phyloP scores from a whole-genome alignment of 345 rosid genomes.

The Ceriops decandra region DNA sequence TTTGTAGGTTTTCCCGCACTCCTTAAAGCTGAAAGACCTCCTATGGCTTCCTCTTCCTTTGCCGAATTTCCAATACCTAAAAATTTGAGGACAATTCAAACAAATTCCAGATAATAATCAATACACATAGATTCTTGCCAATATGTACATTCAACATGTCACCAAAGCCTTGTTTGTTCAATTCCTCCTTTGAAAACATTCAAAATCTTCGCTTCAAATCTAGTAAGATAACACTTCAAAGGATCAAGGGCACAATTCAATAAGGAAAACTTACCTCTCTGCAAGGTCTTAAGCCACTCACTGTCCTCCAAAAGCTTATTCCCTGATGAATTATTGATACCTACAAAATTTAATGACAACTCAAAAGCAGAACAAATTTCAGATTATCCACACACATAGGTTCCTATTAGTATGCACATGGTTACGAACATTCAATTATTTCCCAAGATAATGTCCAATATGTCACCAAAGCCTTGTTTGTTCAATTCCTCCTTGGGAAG shows the following conservation, averaged over 20 bases:
- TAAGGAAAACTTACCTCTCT: not conserved
- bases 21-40: constrained; percentile 59
- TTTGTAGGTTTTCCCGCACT: constrained; percentile 67
- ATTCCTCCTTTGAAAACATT: not conserved
- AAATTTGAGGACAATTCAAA: not conserved
- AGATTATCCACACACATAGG: not conserved
- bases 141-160: not conserved
- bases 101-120: not conserved
- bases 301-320: constrained; percentile 49
- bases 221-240: not conserved
- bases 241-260: not conserved
- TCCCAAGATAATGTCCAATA: not conserved
- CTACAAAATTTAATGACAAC: constrained; percentile 26
- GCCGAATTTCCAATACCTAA: constrained; percentile 53
- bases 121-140: not conserved
- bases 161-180: no score
- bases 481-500: not conserved
- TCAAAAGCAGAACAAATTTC: not conserved
- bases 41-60: constrained; percentile 53
- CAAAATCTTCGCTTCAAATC: not conserved
- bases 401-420: not conserved
- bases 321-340: constrained; percentile 51
- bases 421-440: not conserved
- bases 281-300: not conserved
- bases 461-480: no score